Conservation (phyloP, 208 protist species). For the Trypanosoma theileri region DNA sequence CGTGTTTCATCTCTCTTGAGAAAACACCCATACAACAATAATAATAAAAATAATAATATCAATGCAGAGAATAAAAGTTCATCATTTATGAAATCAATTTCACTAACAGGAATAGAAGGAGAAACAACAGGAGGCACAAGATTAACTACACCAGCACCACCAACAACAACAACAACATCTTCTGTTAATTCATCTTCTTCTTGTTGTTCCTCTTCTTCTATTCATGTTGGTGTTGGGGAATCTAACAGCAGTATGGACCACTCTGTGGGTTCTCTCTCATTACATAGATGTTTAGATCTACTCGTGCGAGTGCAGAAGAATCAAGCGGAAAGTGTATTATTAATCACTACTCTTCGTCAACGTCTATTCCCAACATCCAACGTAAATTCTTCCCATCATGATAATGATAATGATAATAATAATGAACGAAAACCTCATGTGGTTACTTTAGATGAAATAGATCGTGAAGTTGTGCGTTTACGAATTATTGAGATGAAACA, state of each 20-base stretch:
- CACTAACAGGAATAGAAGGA: too few relatives aligned
- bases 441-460: conserved; percentile 16
- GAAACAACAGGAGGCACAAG: too few relatives aligned
- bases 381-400: neutral
- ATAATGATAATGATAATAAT: neutral
- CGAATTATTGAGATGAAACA: conserved; percentile 27
- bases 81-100: too few relatives aligned
- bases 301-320: conserved; percentile 24
- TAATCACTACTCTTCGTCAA: neutral
- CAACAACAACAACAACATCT: too few relatives aligned
- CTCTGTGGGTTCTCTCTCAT: neutral
- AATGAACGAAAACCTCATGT: neutral
- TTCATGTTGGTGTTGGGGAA: neutral
- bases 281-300: conserved; percentile 17
- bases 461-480: conserved; percentile 22
- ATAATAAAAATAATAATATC: too few relatives aligned
- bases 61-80: too few relatives aligned
- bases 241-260: neutral
- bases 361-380: conserved; percentile 6
- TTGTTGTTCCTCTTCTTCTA: too few relatives aligned
- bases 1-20: neutral
- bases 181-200: too few relatives aligned
- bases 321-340: conserved; percentile 11
- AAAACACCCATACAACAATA: neutral
- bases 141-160: too few relatives aligned